Base-by-base conservation (phyloP, 129 eudicot genomes). In the Helichrysum umbraculigerum region DNA sequence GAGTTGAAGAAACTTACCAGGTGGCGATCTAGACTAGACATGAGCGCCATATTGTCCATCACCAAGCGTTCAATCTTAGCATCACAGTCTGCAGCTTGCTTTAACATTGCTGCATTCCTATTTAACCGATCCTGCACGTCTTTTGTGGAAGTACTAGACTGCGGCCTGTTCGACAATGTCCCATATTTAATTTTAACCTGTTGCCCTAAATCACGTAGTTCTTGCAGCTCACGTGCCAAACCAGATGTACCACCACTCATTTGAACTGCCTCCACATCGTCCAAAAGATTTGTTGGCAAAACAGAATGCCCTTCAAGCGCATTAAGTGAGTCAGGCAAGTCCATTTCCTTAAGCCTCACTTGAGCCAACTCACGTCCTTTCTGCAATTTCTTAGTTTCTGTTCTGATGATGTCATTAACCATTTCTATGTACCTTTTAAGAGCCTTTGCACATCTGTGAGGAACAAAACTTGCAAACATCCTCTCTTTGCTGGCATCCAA, bases 21-120 rank as follows among this genome's bases (percentile, higher is more conserved):
- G 76, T 81, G 98, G 16, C 91, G 84, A 78, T 94, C 97, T 86
- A 94, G 93, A 70, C 91, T 89, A 28, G 96, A 85, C 97, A 94
- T 89, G 62, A 88, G 96, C 5, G 89, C 82, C 72, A 93, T 84
- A 82, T 89, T 87, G 25, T 94, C 98, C 75, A 92, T 87, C 79
- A 94, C 97, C 56, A 96, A 94, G 70, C 96, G 94, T 84, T 94
- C 98, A 68, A 94, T 89, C 58, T 90, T 89, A 44, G 67, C 92
- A 87, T 94, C 98, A 71, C 98, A 88, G 0, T 94, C 98, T 68
- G 91, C 96, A 82, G 98, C 98, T 80, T 91, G 97, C 85, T 94
- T 94, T 73, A 94, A 62, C 84, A 91, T 91, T 67, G 80, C 96
- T 17, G 98, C 96, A 87, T 91, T 88, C 77, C 93, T 87, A 71